phyloP scores from a whole-genome alignment of 176 grass and related monocot species.

The Lolium multiflorum region DNA sequence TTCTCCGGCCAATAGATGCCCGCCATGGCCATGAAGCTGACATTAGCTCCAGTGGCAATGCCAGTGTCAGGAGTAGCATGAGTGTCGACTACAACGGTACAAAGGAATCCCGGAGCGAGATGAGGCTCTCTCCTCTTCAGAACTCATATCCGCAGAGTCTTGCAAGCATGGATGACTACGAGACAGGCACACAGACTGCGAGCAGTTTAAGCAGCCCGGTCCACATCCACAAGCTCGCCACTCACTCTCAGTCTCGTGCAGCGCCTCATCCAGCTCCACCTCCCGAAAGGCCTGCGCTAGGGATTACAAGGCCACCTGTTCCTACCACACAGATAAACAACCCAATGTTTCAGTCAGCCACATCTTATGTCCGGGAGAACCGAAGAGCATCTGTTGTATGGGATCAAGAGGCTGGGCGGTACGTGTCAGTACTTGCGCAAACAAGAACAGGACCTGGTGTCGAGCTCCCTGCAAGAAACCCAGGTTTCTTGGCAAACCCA shows the following conservation, averaged over 20 bases:
- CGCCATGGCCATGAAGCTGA: constrained; percentile 63
- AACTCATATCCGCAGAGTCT: constrained; percentile 77
- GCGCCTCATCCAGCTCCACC: constrained; percentile 47
- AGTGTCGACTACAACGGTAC: constrained; percentile 66
- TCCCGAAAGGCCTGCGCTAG: constrained; percentile 41
- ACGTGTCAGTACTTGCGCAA: constrained; percentile 66
- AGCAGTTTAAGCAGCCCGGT: constrained; percentile 91
- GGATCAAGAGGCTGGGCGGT: constrained; percentile 98
- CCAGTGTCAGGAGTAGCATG: constrained; percentile 71
- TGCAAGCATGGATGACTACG: constrained; percentile 81
- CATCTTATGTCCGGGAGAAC: constrained; percentile 71
- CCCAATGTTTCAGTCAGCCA: constrained; percentile 86
- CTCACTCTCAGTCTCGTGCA: constrained; percentile 38
- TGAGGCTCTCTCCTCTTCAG: constrained; percentile 68
- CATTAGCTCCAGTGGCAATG: constrained; percentile 71
- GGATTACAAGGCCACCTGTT: constrained; percentile 42
- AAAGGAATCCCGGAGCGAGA: constrained; percentile 64
- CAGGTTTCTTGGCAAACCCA: constrained; percentile 60
- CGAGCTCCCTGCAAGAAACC: constrained; percentile 43
- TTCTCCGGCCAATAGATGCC: constrained; percentile 79
- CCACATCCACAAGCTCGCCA: constrained; percentile 58
- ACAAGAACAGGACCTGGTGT: constrained; percentile 52
- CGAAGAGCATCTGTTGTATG: constrained; percentile 83
- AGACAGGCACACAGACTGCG: constrained; percentile 67
- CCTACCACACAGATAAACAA: constrained; percentile 65